phyloP scores from a whole-genome alignment of 371 early-diverging fungal species.

The Rhizomucor pusillus region DNA sequence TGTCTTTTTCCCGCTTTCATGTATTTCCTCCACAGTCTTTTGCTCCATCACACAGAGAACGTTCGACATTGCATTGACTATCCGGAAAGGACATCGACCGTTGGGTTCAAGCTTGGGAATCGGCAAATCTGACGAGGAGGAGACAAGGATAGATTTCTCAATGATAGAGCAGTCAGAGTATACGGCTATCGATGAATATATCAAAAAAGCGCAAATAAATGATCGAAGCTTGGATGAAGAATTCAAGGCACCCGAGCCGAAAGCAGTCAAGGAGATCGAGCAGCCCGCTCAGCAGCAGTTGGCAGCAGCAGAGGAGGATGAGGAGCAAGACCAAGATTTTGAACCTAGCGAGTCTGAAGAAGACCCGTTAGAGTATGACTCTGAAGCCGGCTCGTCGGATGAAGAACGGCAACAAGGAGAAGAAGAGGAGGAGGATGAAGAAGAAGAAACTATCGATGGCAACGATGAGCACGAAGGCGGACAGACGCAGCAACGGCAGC shows the following conservation, averaged over 20 bases:
- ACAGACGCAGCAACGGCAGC: too few relatives aligned
- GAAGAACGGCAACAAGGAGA: constrained; percentile 13
- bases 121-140: constrained; percentile 16
- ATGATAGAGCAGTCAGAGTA: constrained; percentile 60
- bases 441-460: constrained; percentile 3
- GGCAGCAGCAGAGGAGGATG: constrained; percentile 10
- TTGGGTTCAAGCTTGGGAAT: constrained; percentile 18
- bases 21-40: constrained; percentile 35
- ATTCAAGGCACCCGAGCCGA: constrained; percentile 27
- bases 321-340: constrained; percentile 4
- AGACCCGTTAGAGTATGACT: neutral
- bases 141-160: constrained; percentile 40
- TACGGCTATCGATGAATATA: constrained; percentile 46
- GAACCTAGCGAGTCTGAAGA: constrained; percentile 2
- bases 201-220: constrained; percentile 31
- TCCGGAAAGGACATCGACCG: constrained; percentile 9
- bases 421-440: constrained; percentile 8
- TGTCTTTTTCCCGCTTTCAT: constrained; percentile 38
- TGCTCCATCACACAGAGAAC: constrained; percentile 51
- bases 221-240: constrained; percentile 47
- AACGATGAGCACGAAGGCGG: neutral
- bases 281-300: neutral
- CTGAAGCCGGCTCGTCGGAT: neutral
- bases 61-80: constrained; percentile 44
- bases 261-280: constrained; percentile 8